Base-by-base conservation (phyloP, 2,329 filamentous ascomycete species). In the Talaromyces marneffei region DNA sequence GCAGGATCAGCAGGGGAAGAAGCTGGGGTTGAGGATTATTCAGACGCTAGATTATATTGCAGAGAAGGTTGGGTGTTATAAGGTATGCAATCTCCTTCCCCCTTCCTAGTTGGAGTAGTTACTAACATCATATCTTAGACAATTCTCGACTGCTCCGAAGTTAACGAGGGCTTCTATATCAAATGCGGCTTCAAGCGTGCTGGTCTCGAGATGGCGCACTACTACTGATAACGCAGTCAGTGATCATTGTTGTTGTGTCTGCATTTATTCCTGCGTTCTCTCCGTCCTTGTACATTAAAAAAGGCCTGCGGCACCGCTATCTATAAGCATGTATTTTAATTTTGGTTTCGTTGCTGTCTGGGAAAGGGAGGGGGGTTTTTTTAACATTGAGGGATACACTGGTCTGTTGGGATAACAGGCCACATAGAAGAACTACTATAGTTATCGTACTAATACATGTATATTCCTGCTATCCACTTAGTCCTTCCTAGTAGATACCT, bases 1-100 rank as follows among this genome's bases (percentile, higher is more conserved):
- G 66, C 92, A 92, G 78, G 90, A 95, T 70, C 92, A 97, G 79
- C 94, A 97, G 78, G 94, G 94, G 68, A 97, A 97, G 85, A 97
- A 96, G 79, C 82, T 97, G 46, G 94, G 94, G 4, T 80, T 97
- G 71, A 85, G 91, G 67, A 88, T 97, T 67, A 97, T 97, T 70
- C 91, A 97, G 79, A 92, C 93, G 7, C 83, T 99, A 72, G 92
- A 97, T 77, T 89, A 83, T 73, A 87, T 97, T 63, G 92, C 92
- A 60, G 86, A 91, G 73, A 85, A 91, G 73, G 87, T 94, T 62
- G 94, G 93, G 60, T 97, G 93, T 78, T 97, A 97, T 79, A 97
- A 91, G 88, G 82, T 83, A 72, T 61, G 72, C 72, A 57, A 37
- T 48, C 14, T 9, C 14, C 55, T 33, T 35, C 16, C 25, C 7